Evolutionary conservation across 305 asterid species (phyloP).

Genomic region (Caryopteris hybrid): DNA sequence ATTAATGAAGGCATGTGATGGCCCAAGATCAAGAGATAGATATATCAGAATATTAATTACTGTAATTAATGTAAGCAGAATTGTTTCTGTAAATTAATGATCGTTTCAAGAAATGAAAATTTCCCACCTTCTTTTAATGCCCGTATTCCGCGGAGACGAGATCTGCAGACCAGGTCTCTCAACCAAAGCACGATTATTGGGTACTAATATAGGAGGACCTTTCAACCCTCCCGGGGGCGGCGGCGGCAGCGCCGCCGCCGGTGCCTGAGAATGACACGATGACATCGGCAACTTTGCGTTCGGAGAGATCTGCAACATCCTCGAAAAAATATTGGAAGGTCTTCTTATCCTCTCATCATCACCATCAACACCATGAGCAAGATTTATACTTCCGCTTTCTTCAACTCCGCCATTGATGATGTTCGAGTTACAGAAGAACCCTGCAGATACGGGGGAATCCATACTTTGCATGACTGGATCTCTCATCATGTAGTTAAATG

Average conservation of each 20-base stretch:
- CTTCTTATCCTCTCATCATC: conserved; percentile 26
- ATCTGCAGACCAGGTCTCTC: conserved; percentile 51
- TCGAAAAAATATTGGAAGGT: conserved; percentile 43
- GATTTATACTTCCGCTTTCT: neutral
- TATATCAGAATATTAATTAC: neutral
- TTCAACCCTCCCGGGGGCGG: conserved; percentile 19
- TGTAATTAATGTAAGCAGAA: conserved; percentile 15
- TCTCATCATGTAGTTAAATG: conserved; percentile 39
- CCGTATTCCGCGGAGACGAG: conserved; percentile 88
- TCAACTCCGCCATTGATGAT: neutral
- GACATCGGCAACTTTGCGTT: conserved; percentile 25
- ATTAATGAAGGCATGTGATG: conserved; percentile 26
- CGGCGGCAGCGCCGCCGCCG: neutral
- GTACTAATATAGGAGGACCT: conserved; percentile 10
- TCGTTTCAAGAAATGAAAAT: neutral
- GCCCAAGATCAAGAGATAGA: neutral
- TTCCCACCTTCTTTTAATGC: conserved; percentile 65
- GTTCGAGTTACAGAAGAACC: conserved; percentile 21
- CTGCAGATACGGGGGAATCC: conserved; percentile 13
- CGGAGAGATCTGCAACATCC: conserved; percentile 72
- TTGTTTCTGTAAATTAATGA: neutral
- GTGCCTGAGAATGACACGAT: conserved; percentile 16
- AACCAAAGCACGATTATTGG: conserved; percentile 21
- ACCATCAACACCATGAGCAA: conserved; percentile 10
- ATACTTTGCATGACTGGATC: conserved; percentile 52